Percentiles rank a stretch among this genome's conserved stretches.
Evolutionary conservation across 73 alveolate species (phyloP).

Genomic region (Tetrahymena malaccensis): DNA sequence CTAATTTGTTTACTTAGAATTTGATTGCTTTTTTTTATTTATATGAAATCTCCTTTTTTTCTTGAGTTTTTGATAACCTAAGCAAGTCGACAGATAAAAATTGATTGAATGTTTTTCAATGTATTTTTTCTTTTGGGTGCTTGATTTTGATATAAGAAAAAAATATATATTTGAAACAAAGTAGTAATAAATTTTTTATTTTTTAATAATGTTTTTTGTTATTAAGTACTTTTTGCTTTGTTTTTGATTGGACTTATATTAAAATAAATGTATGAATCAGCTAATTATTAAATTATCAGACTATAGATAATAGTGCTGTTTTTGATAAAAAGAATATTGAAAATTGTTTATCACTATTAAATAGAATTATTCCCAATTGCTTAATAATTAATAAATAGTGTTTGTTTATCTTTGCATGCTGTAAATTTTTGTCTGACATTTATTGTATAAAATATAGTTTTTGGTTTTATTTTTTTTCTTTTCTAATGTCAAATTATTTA

Average conservation of each 20-base stretch:
- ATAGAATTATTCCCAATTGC: background rate
- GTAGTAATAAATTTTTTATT: background rate
- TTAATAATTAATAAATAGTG: background rate
- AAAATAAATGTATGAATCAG: background rate
- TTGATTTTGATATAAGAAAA: background rate
- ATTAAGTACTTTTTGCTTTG: background rate
- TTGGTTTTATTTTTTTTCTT: no score
- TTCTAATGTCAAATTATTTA: background rate
- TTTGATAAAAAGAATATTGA: background rate
- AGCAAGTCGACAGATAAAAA: background rate
- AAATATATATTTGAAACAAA: no score
- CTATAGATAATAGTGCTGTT: background rate
- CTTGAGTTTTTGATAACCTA: background rate
- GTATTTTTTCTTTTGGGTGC: background rate
- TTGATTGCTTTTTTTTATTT: background rate
- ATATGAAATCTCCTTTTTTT: background rate
- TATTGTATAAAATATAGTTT: no score
- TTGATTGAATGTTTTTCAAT: background rate
- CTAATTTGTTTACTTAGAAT: background rate
- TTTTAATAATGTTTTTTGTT: background rate
- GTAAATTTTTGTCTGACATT: background rate
- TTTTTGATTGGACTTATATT: background rate
- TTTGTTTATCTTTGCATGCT: background rate
- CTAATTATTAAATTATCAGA: background rate
- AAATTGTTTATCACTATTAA: no score